A percentile compares a stretch with the other conserved stretches of the same genome.
Evolutionary conservation across 2,329 filamentous ascomycete genomes (phyloP).

Genomic region (Macroventuria anomochaeta): DNA sequence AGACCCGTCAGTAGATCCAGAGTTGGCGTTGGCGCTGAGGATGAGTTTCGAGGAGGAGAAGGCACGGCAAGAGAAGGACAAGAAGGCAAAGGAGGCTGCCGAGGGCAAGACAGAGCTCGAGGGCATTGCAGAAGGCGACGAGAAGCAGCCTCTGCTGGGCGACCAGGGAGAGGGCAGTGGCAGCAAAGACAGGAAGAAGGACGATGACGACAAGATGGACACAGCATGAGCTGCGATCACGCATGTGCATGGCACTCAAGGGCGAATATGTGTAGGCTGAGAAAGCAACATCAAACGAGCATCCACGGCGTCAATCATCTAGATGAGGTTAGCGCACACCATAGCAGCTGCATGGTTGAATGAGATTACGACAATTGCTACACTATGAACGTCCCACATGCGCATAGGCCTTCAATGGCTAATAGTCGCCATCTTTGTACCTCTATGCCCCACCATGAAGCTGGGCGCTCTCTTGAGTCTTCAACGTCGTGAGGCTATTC

Average conservation of each 20-base stretch:
- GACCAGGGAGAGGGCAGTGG: conserved; percentile 70
- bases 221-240: conserved; percentile 67
- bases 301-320: conserved; percentile 38
- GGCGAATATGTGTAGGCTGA: conserved; percentile 6
- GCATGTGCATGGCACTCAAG: conserved; percentile 2
- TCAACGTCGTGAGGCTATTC: neutral
- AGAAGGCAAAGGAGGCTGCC: conserved; percentile 73
- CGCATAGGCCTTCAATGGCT: neutral
- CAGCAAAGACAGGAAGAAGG: conserved; percentile 59
- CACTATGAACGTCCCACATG: neutral
- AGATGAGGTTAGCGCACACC: conserved; percentile 30
- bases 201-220: conserved; percentile 82
- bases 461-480: neutral
- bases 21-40: conserved; percentile 88
- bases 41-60: conserved; percentile 99
- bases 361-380: conserved; percentile 21
- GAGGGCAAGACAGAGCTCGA: conserved; percentile 79
- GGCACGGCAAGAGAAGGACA: conserved; percentile 86
- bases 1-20: conserved; percentile 89
- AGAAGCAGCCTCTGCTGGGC: conserved; percentile 67
- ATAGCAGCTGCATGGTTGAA: conserved; percentile 25
- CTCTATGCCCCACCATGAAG: neutral
- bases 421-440: neutral
- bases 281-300: conserved; percentile 22
- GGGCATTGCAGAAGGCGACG: conserved; percentile 75